Conservation (phyloP, 2,329 filamentous ascomycete species). For the Calonectria henricotiae region DNA sequence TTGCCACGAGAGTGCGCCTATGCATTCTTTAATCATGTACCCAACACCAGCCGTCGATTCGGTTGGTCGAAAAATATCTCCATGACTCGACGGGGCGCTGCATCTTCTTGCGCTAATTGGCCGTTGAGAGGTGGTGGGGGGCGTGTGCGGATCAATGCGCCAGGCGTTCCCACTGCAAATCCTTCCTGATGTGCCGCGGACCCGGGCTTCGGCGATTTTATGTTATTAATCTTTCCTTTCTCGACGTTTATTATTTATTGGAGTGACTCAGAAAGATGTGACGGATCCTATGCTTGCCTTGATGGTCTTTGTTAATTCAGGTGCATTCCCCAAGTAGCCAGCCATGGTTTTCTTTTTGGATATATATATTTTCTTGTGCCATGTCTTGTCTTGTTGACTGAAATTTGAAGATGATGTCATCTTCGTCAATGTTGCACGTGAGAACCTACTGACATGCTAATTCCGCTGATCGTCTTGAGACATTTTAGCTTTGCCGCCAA, state of each 20-base stretch:
- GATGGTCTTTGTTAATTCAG: too few relatives aligned
- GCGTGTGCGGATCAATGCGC: conserved; percentile 10
- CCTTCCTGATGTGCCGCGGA: background rate
- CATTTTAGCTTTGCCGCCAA: background rate
- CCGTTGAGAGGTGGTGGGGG: background rate
- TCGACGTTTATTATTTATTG: background rate
- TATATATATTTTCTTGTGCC: too few relatives aligned
- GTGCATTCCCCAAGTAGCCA: too few relatives aligned
- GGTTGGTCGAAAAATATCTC: conserved; percentile 21
- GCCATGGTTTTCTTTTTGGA: too few relatives aligned
- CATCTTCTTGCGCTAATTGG: background rate
- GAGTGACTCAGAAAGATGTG: too few relatives aligned
- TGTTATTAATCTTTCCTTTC: background rate
- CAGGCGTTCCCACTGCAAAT: conserved; percentile 6
- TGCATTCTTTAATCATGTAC: conserved; percentile 3
- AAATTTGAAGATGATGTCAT: too few relatives aligned
- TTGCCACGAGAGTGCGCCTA: too few relatives aligned
- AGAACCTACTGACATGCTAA: background rate
- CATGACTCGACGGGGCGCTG: conserved; percentile 2
- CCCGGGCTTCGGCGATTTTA: background rate
- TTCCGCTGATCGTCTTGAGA: background rate
- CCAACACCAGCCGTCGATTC: background rate
- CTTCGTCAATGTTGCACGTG: background rate
- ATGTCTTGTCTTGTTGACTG: too few relatives aligned
- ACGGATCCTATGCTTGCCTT: too few relatives aligned